phyloP scores from a whole-genome alignment of 352 stramenopile genomes.

The Discostella stelligera region DNA sequence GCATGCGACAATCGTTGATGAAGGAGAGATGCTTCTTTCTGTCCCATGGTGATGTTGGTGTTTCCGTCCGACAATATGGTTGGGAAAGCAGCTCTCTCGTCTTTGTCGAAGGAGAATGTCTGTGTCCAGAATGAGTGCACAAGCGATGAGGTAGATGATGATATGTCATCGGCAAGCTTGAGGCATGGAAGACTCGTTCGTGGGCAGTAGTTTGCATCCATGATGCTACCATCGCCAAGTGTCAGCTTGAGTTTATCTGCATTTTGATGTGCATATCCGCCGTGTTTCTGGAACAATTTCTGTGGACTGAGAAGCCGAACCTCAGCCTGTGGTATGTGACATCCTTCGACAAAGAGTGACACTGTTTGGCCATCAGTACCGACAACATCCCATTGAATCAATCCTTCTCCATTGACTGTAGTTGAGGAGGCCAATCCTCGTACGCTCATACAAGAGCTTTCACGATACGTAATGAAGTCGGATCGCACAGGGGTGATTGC shows the following conservation, averaged over 20 bases:
- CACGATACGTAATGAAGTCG: conserved; percentile 1
- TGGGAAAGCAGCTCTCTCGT: neutral
- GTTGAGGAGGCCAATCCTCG: neutral
- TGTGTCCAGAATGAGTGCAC: neutral
- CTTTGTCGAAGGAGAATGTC: neutral
- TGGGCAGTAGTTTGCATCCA: neutral
- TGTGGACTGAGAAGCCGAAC: too few species aligned
- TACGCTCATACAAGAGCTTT: conserved; percentile 1
- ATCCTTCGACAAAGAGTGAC: too few species aligned
- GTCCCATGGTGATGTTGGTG: conserved; percentile 31
- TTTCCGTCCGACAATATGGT: conserved; percentile 18
- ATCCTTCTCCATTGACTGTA: neutral
- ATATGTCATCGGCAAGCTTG: neutral
- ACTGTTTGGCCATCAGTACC: neutral
- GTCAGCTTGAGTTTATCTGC: neutral
- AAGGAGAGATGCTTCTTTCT: conserved; percentile 48
- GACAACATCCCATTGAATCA: neutral
- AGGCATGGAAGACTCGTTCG: neutral
- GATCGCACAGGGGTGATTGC: neutral
- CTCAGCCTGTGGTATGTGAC: too few species aligned
- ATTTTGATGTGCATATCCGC: neutral
- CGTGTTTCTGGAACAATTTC: neutral
- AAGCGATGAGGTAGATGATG: neutral
- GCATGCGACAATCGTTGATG: conserved; percentile 14
- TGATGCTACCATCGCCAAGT: neutral